Conservation (phyloP, 495 filamentous ascomycete genomes). For the Aspergillus panamensis region DNA sequence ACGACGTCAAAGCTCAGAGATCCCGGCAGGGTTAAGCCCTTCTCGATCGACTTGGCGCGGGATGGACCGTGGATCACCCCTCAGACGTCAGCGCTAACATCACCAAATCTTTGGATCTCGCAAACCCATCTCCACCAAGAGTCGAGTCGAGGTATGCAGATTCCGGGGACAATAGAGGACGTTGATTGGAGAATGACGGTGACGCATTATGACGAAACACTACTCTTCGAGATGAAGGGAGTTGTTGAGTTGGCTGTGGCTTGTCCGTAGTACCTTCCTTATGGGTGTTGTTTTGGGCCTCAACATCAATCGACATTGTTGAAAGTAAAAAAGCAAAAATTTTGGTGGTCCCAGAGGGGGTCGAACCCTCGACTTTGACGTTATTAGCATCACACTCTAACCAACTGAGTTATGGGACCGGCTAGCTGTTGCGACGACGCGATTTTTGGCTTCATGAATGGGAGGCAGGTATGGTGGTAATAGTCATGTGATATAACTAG, state of each 20-base stretch:
- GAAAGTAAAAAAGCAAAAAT: constrained; percentile 3
- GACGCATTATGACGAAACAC: no score
- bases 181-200: no score
- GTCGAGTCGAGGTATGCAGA: neutral
- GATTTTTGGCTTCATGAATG: no score
- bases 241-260: no score
- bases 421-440: no score
- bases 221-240: no score
- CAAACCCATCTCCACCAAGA: neutral
- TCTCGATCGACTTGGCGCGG: constrained; percentile 3
- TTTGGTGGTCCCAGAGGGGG: constrained; percentile 20
- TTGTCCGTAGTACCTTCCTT: no score
- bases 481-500: no score
- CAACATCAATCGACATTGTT: no score
- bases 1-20: constrained; percentile 7
- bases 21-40: neutral
- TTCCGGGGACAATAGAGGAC: no score
- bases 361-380: constrained; percentile 35
- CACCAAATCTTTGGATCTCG: neutral
- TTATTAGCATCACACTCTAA: constrained; percentile 40
- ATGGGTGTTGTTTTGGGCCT: no score
- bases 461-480: no score
- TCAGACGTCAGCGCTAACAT: neutral
- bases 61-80: neutral
- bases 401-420: constrained; percentile 35